Base-by-base conservation (phyloP, 1,139 yeast species). In the Spencermartinsiella ligniputridi region DNA sequence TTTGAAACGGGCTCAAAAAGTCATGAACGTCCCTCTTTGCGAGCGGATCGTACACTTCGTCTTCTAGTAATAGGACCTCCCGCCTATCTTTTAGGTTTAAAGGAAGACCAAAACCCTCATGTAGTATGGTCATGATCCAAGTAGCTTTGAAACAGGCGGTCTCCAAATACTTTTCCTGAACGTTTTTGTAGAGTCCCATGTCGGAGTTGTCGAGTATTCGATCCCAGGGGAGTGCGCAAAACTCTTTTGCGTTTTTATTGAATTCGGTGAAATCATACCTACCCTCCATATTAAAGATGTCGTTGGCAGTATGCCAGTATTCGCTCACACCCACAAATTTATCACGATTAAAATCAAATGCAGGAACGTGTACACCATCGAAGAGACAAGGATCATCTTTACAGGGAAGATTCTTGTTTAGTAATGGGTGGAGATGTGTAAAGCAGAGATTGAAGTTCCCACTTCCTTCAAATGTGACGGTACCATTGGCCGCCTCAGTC, bases 311-410 rank as follows among this genome's bases (percentile, higher is more conserved):
- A 59, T 83, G 83, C 89, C 92, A 84, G 60, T 83, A 85, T 35
- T 89, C 95, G 56, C 89, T 81, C 3, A 86, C 87, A 0, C 94
- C 94, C 29, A 82, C 74, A 52, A 85, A 83, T 49, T 76, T 78
- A 52, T 79, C 78, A 29, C 75, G 68, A 40, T 73, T 76, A 54
- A 83, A 81, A 56, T 82, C 87, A 62, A 86, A 78, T 1, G 81
- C 75, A 0, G 95, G 95, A 16, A 64, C 70, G 41, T 66, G 70
- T 6, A 61, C 57, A n/a, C 70, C 70, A 41, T 66, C 61, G 46
- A 66, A 66, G 33, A 69, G 47, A 48, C 74, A 70, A 6, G 74
- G 74, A 29, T 67, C 68, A 40, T 69, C 74, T 21, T 53, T 56
- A 55, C 70, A 74, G 32, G 63, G 69, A 54, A 67, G 56, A 15